Evolutionary conservation across 2,329 filamentous ascomycete genomes (phyloP), one percentile per base, ranked within the genome.

Genomic region (Tolypocladium paradoxum): DNA sequence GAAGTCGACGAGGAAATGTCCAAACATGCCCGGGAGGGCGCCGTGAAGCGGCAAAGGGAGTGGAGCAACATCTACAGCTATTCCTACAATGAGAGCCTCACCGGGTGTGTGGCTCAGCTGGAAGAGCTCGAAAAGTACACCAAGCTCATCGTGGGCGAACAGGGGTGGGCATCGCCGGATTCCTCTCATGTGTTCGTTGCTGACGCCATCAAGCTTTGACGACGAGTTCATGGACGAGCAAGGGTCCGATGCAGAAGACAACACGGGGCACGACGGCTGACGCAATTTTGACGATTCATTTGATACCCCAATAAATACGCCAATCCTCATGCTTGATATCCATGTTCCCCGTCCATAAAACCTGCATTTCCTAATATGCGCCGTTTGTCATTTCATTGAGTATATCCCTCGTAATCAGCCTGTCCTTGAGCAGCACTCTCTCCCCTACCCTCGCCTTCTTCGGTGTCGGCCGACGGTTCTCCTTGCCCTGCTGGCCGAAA

Each of bases 361-460:
- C 24, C 34, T 29, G 14, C 48, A 14, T 29, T 24, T 49, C 47
- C 51, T 57, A 49, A 54, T 68, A 73, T 62, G 65, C 70, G 59
- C 72, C 72, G 54, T 73, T 69, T 51, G 70, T 76, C 70, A 83
- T 73, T 58, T 90, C 88, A 69, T 93, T 89, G 61, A 90, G 74
- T 58, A 96, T 83, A 73, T 92, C 86, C 64, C 81, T 80, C 63
- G 91, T 75, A 53, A 95, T 77, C 36, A 83, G 80, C 62, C 83
- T 82, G 36, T 79, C 82, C 54, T 81, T 83, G 59, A 90, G 68
- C 54, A 92, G 70, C 34, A 77, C 75, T 58, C 77, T 80, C 50
- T 78, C 78, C 0, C 83, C 82, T 47, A 82, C 75, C 62, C 80
- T 83, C 8, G 71, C 76, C 61, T 67, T 77, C 58, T 74, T 81